Evolutionary conservation across 1,284 basidiomycete species (phyloP), one percentile per base, ranked within the genome.

Genomic region (Bondarzewia mesenterica): DNA sequence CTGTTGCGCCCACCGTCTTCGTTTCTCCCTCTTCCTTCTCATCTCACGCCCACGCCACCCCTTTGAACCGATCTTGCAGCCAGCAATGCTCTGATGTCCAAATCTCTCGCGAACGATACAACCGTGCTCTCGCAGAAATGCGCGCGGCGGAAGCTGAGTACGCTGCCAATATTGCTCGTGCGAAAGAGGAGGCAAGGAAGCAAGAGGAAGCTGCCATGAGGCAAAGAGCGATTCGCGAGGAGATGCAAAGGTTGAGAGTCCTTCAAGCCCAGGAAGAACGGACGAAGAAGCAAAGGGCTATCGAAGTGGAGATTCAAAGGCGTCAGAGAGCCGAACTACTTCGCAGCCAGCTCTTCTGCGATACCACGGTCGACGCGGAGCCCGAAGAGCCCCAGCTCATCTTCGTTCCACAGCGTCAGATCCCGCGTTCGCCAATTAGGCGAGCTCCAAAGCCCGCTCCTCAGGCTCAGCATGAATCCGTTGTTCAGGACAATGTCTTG

Each of bases 101-200:
- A 5, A 22, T 22, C 15, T 45, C 44, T 5, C 29, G 27, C 12
- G 20, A 45, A 22, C 44, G 44, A 10, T 45, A 45, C 32, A 15
- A 18, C 35, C 29, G 22, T n/a, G 44, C 44, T 5, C 44, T 35
- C 16, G 44, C 32, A 5, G 44, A 45, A n/a, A 12, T 37, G 27
- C 44, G 32, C 32, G 44, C 32, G 14, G 44, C 44, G 12, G 44
- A 45, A 21, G 44, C 44, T 4, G 32, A 37, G 32, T 45, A 45
- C 15, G 22, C 25, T 18, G 22, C 21, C 18, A 27, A 15, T 18
- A 5, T 26, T 15, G 5, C 27, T 3, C 44, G 21, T 15, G 18
- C 44, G 6, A 15, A 21, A 7, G 32, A 45, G 22, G 44, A 32
- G n/a, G 29, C 29, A 12, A 26, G 7, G n/a, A 22, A 5, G 22